These are phyloP conservation scores for Durotheca rogersii DNA, from an alignment of 495 filamentous ascomycete species.

Conservation along the genomic window DNA sequence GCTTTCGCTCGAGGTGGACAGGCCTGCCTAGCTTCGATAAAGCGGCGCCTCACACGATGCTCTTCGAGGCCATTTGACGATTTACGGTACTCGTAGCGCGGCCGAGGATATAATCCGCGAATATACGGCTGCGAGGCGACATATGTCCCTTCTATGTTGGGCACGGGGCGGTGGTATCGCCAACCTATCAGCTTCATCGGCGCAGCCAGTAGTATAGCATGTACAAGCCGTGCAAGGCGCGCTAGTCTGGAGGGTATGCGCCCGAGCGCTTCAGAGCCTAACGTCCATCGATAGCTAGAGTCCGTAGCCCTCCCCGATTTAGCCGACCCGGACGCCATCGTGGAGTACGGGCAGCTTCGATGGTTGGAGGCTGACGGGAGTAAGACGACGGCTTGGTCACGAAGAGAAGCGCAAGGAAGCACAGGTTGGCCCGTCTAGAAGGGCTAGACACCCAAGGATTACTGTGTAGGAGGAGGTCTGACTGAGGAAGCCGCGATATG, in stretches of 20 bases:
- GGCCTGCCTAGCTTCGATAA: no score
- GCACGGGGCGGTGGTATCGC: conserved; percentile 6
- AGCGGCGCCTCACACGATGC: conserved; percentile 8
- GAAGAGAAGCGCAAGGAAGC: not conserved
- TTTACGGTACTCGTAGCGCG: conserved; percentile 1
- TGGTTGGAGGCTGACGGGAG: conserved; percentile 22
- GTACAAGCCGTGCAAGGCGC: no score
- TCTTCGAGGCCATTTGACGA: conserved; percentile 15
- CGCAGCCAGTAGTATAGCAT: not conserved
- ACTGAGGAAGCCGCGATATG: conserved; percentile 22
- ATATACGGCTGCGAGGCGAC: not conserved
- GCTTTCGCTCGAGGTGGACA: no score
- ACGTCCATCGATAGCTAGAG: not conserved
- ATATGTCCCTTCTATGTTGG: conserved; percentile 3
- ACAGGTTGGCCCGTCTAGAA: conserved; percentile 21
- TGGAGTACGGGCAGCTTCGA: conserved; percentile 5
- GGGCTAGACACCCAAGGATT: conserved; percentile 18
- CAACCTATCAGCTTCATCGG: conserved; percentile 2
- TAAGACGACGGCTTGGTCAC: conserved; percentile 15
- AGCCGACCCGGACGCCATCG: conserved; percentile 15
- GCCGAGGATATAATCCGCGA: conserved; percentile 2
- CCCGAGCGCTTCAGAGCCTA: conserved; percentile 13
- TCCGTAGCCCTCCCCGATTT: conserved; percentile 8
- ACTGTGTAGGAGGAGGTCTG: conserved; percentile 2
- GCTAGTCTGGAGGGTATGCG: conserved; percentile 21